These are phyloP conservation scores for Nemophila menziesii DNA, from an alignment of 257 asterid genomes.

Conservation along the genomic window DNA sequence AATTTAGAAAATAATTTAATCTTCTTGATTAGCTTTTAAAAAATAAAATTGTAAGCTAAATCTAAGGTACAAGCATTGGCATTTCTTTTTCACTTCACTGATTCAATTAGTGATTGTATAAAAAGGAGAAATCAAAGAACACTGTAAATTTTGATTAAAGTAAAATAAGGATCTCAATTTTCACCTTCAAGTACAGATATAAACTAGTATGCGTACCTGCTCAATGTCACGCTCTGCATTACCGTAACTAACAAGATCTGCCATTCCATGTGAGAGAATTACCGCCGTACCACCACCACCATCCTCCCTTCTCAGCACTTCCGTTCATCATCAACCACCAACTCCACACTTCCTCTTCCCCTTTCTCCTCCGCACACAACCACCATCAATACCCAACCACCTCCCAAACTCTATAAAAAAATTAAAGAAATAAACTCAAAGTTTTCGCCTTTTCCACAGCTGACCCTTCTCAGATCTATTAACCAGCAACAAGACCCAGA, in stretches of 20 bases:
- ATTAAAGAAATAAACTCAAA: neutral
- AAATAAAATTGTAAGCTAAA: too few species aligned
- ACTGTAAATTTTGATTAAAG: too few species aligned
- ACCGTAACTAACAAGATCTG: conserved; percentile 86
- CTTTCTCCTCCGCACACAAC: conserved; percentile 1
- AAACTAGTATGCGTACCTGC: conserved; percentile 34
- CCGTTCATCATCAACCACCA: conserved; percentile 75
- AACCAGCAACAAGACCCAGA: neutral
- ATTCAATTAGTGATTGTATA: too few species aligned
- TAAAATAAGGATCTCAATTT: conserved; percentile 9
- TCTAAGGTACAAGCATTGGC: too few species aligned
- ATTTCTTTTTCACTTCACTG: too few species aligned
- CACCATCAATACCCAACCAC: conserved; percentile 4
- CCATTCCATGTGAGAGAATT: conserved; percentile 87
- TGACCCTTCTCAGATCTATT: neutral
- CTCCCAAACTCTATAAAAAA: neutral
- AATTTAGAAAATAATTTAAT: too few species aligned
- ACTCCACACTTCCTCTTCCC: conserved; percentile 8
- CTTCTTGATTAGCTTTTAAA: too few species aligned
- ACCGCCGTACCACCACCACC: conserved; percentile 64
- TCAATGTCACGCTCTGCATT: conserved; percentile 75
- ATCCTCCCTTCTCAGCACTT: conserved; percentile 39
- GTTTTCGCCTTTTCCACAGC: neutral
- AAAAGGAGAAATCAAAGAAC: too few species aligned
- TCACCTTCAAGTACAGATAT: neutral